Evolutionary conservation across 2,329 filamentous ascomycete species (phyloP), one percentile per base, ranked within the genome.

Genomic region (Stylonectria norvegica): DNA sequence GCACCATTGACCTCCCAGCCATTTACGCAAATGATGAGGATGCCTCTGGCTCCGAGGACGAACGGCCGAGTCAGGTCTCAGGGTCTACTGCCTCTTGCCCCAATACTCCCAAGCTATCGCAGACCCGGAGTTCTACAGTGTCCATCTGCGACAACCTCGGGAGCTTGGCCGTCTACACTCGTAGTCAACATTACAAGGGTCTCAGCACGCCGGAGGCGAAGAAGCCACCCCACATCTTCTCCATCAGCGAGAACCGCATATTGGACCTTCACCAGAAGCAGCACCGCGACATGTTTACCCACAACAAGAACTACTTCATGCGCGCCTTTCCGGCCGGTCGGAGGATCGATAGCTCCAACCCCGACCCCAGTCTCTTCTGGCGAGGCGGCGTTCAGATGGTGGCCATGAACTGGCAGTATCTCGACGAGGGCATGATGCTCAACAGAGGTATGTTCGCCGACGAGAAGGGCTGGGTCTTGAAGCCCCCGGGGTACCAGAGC

Each of bases 371-470:
- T 48, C 81, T 81, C 30, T 94, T 89, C 61, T 98, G 93, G 93
- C 82, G 89, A 35, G 83, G 87, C 38, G 93, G 93, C 19, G 90
- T 96, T 15, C 93, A 98, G 64, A 97, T 98, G 91, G 90, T 89
- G 5, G 91, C 93, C 14, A 77, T 97, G 63, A 98, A 98, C 63
- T 97, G 93, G 91, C 93, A 98, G 65, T 91, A 85, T 3, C 85
- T 90, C 52, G 91, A 97, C 60, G 81, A 93, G 41, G 87, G 88
- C 30, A 94, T 96, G 79, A 94, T 97, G 73, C 79, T 98, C 60
- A 97, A 97, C 59, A 86, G 95, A 57, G 93, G 86, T 60, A 97
- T 98, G 93, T 98, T 97, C 62, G 87, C 89, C 23, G 86, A 81
- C 8, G 85, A 86, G 36, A 70, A 78, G 29, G 90, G 91, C 28